Percentiles rank a stretch among this genome's conserved stretches.
Evolutionary conservation across 176 grass and related monocot species (phyloP).

Genomic region (Aechmea fasciata): DNA sequence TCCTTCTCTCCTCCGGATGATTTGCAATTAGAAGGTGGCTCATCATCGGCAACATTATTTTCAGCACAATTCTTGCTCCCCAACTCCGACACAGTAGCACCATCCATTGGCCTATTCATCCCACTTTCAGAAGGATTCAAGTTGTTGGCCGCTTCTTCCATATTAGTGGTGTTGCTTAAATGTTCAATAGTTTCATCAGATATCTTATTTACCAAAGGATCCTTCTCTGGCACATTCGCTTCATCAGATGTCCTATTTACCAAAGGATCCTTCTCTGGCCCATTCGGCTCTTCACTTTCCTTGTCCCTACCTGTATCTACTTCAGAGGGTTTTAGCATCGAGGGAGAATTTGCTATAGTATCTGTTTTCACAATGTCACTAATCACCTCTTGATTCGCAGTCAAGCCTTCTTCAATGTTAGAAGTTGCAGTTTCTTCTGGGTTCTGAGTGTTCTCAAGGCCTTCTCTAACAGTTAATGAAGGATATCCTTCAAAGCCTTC

Average conservation of each 20-base stretch:
- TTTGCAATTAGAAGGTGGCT: conserved; percentile 11
- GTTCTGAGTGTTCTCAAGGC: not conserved
- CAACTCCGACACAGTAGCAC: conserved; percentile 22
- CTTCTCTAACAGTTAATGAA: not conserved
- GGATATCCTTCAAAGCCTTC: conserved; percentile 33
- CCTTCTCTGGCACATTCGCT: conserved; percentile 19
- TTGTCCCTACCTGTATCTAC: not conserved
- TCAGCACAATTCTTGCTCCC: conserved; percentile 16
- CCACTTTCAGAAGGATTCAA: conserved; percentile 3
- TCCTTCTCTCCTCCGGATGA: conserved; percentile 19
- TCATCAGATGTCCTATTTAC: conserved; percentile 18
- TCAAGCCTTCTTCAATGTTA: not conserved
- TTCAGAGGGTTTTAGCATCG: conserved; percentile 4
- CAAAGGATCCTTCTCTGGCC: conserved; percentile 20
- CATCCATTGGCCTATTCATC: conserved; percentile 14
- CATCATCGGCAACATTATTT: conserved; percentile 23
- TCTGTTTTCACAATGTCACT: not conserved
- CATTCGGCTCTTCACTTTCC: conserved; percentile 13
- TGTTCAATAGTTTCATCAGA: conserved; percentile 20
- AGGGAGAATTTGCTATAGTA: not conserved
- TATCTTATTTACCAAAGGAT: conserved; percentile 12
- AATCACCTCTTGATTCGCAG: not conserved
- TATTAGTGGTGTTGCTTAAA: conserved; percentile 10
- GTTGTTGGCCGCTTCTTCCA: not conserved
- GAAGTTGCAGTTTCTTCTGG: not conserved